phyloP scores from a whole-genome alignment of 805 yeast genomes.

The Priceomyces castillae region DNA sequence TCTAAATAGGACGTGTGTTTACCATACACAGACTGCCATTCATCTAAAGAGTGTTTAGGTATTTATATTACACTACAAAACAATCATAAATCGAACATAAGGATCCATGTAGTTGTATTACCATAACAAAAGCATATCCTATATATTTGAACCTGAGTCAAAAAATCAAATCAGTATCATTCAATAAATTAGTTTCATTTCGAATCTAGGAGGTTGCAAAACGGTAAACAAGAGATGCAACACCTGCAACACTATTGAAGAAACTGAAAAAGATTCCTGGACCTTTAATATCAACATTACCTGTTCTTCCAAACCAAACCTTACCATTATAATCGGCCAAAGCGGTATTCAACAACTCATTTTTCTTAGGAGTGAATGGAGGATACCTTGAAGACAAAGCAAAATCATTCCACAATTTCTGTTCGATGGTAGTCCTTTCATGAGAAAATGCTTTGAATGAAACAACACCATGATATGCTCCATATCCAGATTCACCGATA shows the following conservation, averaged over 20 bases:
- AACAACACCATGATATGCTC: conserved; percentile 72
- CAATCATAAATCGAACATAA: too few relatives aligned
- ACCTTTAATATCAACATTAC: conserved; percentile 32
- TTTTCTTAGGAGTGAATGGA: conserved; percentile 48
- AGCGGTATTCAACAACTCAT: conserved; percentile 22
- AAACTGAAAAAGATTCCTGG: conserved; percentile 30
- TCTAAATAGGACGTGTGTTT: not conserved
- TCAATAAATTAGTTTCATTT: not conserved
- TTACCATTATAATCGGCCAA: conserved; percentile 28
- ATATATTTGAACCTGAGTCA: too few relatives aligned
- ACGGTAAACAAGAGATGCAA: conserved; percentile 24
- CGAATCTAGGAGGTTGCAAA: conserved; percentile 10
- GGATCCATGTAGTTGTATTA: too few relatives aligned
- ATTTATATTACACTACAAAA: too few relatives aligned
- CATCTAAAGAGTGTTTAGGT: too few relatives aligned
- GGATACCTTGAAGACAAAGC: conserved; percentile 63
- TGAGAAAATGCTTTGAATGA: conserved; percentile 64
- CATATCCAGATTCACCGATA: conserved; percentile 78
- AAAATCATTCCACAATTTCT: conserved; percentile 63
- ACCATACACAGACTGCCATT: not conserved
- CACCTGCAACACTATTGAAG: conserved; percentile 33
- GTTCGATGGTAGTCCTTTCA: conserved; percentile 62
- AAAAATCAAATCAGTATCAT: not conserved
- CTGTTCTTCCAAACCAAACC: conserved; percentile 40
- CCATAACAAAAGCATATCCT: too few relatives aligned